Evolutionary conservation across 768 basidiomycete genomes (phyloP), one percentile per base, ranked within the genome.

Genomic region (Antrodiella citrinella): DNA sequence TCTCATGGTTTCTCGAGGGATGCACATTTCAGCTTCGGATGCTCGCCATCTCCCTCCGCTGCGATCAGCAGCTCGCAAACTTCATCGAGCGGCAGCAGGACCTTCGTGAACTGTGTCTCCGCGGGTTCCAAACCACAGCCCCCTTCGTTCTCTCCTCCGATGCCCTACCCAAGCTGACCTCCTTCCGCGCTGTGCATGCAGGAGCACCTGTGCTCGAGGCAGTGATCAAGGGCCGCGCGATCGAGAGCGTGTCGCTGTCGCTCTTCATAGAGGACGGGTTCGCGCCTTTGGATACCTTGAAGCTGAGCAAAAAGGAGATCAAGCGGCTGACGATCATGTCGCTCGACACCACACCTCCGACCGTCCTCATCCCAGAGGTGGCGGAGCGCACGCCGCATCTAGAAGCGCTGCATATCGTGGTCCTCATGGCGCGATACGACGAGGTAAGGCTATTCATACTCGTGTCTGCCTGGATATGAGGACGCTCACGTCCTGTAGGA

Each of bases 401-500:
- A 44, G 80, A 84, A 59, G 79, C 81, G 1, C 61, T 84, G 24
- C 81, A 84, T 57, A 65, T 84, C 24, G 79, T 84, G 9, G 69
- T 81, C 43, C 65, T 82, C 19, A 67, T 75, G 54, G 69, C 74
- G 2, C 69, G 72, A 12, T 76, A 75, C 48, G 71, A 69, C 2
- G 65, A 71, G 43, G 80, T 73, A 56, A 57, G 79, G 67, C 35
- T 18, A 7, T 26, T 22, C 18, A 3, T 51, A 40, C 23, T 43
- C 42, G 2, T 45, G 18, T 18, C 23, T 47, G 21, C 21, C 55
- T 51, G 21, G 42, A 57, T 38, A 45, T 26, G 18, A 35, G 18
- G 42, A 21, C 21, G 1, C 59, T 26, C 19, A 38, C 38, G 2
- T 40, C 7, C 23, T 55, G 7, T 45, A 78, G 78, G 69, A 69